phyloP scores from a whole-genome alignment of 306 rosid genomes.

The Purshia tridentata region DNA sequence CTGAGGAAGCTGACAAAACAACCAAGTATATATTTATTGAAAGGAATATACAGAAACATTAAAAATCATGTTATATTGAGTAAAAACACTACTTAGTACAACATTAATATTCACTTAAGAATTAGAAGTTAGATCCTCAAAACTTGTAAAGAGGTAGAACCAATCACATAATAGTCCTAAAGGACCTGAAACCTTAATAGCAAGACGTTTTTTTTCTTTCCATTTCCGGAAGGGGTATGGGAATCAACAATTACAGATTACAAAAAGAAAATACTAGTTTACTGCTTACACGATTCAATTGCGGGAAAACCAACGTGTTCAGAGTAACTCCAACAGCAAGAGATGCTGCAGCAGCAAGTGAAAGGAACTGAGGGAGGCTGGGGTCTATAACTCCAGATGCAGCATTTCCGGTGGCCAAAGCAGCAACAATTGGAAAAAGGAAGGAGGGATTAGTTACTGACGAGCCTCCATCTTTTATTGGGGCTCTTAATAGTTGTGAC shows the following conservation, averaged over 20 bases:
- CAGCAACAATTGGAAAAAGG: conserved; percentile 71
- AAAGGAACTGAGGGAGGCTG: conserved; percentile 69
- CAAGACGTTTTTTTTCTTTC: neutral
- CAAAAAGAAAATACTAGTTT: neutral
- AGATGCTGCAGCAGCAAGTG: conserved; percentile 70
- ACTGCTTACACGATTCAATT: conserved; percentile 61
- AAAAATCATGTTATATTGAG: neutral
- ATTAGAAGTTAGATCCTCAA: neutral
- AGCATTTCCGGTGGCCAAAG: conserved; percentile 80
- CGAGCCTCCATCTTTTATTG: conserved; percentile 56
- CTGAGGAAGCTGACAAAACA: conserved; percentile 74
- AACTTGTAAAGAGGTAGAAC: conserved; percentile 2
- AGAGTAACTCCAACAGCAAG: conserved; percentile 78
- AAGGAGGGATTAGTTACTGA: conserved; percentile 63
- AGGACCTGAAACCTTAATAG: neutral
- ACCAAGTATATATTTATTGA: conserved; percentile 6
- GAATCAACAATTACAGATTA: neutral
- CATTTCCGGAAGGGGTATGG: neutral
- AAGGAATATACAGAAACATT: neutral
- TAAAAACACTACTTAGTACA: neutral
- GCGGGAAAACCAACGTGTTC: conserved; percentile 66
- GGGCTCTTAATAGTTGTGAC: conserved; percentile 82
- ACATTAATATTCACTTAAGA: neutral
- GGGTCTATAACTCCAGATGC: conserved; percentile 89
- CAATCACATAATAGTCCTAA: neutral